A percentile compares a stretch with the other conserved stretches of the same genome.
Conservation (phyloP, 345 rosid genomes). For the Gynandropsis gynandra region DNA sequence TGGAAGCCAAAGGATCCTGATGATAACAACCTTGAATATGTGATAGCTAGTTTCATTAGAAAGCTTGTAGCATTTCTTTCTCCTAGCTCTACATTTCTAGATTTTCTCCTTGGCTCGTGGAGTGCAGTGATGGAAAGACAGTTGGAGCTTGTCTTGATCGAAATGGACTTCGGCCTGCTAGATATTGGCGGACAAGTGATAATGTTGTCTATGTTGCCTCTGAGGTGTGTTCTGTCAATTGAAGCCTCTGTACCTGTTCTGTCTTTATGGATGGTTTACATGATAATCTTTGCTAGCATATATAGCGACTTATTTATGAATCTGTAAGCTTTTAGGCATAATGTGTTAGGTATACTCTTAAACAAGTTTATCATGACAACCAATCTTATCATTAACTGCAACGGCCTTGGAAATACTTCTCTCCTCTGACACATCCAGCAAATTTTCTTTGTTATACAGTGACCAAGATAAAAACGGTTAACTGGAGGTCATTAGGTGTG, state of each 20-base stretch:
- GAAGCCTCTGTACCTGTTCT: slow-evolving; percentile 16
- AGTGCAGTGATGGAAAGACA: slow-evolving; percentile 92
- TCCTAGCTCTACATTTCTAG: slow-evolving; percentile 13
- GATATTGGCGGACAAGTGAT: slow-evolving; percentile 96
- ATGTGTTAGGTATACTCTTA: slow-evolving; percentile 20
- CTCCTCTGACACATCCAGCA: slow-evolving; percentile 4
- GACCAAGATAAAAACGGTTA: slow-evolving; percentile 6
- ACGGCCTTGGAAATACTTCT: slow-evolving; percentile 7
- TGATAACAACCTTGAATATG: slow-evolving; percentile 7
- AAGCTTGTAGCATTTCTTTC: slow-evolving; percentile 11
- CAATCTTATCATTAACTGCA: slow-evolving; percentile 16
- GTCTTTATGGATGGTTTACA: slow-evolving; percentile 19
- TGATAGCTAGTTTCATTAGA: slow-evolving; percentile 15
- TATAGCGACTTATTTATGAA: slow-evolving; percentile 21
- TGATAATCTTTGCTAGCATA: slow-evolving; percentile 18
- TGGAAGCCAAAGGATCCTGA: slow-evolving; percentile 17
- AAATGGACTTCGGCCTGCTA: slow-evolving; percentile 99
- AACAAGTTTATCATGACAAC: no score
- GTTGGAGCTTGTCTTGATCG: slow-evolving; percentile 98
- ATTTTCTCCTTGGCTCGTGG: slow-evolving; percentile 21
- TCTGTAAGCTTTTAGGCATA: slow-evolving; percentile 20
- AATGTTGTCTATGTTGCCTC: slow-evolving; percentile 97
- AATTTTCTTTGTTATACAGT: slow-evolving; percentile 9
- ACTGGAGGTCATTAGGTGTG: slow-evolving; percentile 14
- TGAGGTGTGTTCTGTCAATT: slow-evolving; percentile 54